phyloP scores from a whole-genome alignment of 176 grass and related monocot genomes.

The Poa pratensis region DNA sequence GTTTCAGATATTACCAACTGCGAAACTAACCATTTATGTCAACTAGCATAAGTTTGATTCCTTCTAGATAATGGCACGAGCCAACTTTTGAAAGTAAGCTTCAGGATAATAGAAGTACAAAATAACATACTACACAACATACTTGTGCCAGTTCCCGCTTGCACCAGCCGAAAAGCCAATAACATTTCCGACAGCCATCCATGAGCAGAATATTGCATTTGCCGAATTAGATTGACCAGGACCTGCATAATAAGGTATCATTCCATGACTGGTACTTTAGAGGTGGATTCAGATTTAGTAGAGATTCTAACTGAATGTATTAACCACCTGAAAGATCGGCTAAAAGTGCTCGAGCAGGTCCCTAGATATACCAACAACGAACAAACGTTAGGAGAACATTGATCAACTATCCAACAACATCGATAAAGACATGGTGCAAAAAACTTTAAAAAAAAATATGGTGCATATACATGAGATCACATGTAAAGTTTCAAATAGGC shows the following conservation, averaged over 20 bases:
- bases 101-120: slow-evolving; percentile 25
- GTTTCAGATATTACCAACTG: background rate
- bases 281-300: background rate
- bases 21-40: background rate
- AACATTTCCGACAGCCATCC: slow-evolving; percentile 97
- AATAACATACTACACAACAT: slow-evolving; percentile 22
- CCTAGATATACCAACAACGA: slow-evolving; percentile 52
- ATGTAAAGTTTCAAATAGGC: slow-evolving; percentile 35
- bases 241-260: slow-evolving; percentile 41
- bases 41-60: background rate
- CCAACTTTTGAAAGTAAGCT: background rate
- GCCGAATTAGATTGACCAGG: slow-evolving; percentile 94
- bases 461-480: background rate
- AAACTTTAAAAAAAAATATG: too few relatives aligned
- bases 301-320: slow-evolving; percentile 11
- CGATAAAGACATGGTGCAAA: background rate
- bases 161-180: slow-evolving; percentile 90
- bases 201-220: slow-evolving; percentile 99
- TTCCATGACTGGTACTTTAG: background rate
- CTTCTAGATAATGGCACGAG: background rate
- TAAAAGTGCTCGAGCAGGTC: slow-evolving; percentile 90
- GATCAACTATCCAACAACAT: background rate
- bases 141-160: slow-evolving; percentile 90
- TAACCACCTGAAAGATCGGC: slow-evolving; percentile 90
- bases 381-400: slow-evolving; percentile 8